phyloP scores from a whole-genome alignment of 495 filamentous ascomycete genomes.

The Neurospora cerealis region DNA sequence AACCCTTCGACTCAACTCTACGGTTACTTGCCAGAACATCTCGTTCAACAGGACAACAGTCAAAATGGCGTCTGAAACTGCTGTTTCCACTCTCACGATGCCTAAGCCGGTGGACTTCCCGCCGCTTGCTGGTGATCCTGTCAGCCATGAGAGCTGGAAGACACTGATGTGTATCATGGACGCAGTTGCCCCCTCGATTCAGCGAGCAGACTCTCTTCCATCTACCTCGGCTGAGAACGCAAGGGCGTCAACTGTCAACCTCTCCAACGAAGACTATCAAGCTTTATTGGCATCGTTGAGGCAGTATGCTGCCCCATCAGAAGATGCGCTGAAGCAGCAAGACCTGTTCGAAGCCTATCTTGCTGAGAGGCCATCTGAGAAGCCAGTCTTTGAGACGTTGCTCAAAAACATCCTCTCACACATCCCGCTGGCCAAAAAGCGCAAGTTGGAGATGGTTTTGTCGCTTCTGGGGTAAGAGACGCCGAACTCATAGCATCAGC shows the following conservation, averaged over 20 bases:
- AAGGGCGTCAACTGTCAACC: background rate
- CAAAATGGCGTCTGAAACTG: background rate
- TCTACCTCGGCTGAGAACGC: background rate
- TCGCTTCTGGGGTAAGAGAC: conserved; percentile 20
- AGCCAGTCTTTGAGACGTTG: conserved; percentile 15
- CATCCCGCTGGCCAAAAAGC: conserved; percentile 17
- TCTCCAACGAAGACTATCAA: conserved; percentile 6
- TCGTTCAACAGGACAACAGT: background rate
- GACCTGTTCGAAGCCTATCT: conserved; percentile 27
- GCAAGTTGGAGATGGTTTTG: conserved; percentile 18
- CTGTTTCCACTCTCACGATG: conserved; percentile 1
- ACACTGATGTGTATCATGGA: conserved; percentile 15
- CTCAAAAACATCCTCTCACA: conserved; percentile 15
- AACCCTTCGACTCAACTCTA: background rate
- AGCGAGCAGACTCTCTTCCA: background rate
- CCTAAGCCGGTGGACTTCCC: conserved; percentile 4
- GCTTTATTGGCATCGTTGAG: background rate
- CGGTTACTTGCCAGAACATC: background rate
- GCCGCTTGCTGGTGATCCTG: background rate
- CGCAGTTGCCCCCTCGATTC: conserved; percentile 7
- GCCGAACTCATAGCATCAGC: background rate
- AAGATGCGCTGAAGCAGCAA: background rate
- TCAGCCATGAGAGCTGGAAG: conserved; percentile 6
- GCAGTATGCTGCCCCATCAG: conserved; percentile 6
- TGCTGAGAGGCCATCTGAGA: conserved; percentile 17